Evolutionary conservation across 805 yeast species (phyloP).

Genomic region (Starmerella geochares): DNA sequence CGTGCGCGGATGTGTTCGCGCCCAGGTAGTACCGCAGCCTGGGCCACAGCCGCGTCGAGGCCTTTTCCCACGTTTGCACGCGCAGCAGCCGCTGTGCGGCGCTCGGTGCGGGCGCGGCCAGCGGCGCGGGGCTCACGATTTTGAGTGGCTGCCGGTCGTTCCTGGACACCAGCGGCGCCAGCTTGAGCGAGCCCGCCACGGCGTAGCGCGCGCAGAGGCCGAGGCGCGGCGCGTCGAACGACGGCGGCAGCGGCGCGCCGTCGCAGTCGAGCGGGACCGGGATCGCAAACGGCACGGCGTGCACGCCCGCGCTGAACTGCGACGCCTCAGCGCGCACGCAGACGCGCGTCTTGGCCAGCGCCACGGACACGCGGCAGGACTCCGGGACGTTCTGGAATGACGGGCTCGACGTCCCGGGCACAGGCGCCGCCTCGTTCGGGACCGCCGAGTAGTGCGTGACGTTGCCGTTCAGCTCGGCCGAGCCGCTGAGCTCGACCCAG

Average conservation of each 20-base stretch:
- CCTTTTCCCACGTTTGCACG: not conserved
- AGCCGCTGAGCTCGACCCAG: not conserved
- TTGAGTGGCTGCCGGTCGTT: not conserved
- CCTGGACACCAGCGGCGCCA: not conserved
- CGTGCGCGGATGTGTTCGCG: not conserved
- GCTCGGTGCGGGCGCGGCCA: not conserved
- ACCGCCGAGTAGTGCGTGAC: not conserved
- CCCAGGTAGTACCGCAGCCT: not conserved
- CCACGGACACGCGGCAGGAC: not conserved
- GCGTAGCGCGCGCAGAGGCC: not conserved
- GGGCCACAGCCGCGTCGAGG: not conserved
- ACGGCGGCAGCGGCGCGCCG: not conserved
- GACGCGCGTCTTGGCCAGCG: not conserved
- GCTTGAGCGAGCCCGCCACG: not conserved
- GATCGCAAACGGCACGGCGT: not conserved
- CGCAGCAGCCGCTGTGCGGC: not conserved
- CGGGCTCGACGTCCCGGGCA: too few species aligned
- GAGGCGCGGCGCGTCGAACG: not conserved
- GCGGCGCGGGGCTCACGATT: not conserved
- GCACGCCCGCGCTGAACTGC: not conserved
- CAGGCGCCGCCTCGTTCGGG: too few species aligned
- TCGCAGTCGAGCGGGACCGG: not conserved
- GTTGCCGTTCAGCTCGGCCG: not conserved
- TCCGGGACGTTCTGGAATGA: too few species aligned
- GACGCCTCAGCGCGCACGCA: not conserved